Evolutionary conservation across 768 basidiomycete species (phyloP).

Genomic region (Suillus decipiens): DNA sequence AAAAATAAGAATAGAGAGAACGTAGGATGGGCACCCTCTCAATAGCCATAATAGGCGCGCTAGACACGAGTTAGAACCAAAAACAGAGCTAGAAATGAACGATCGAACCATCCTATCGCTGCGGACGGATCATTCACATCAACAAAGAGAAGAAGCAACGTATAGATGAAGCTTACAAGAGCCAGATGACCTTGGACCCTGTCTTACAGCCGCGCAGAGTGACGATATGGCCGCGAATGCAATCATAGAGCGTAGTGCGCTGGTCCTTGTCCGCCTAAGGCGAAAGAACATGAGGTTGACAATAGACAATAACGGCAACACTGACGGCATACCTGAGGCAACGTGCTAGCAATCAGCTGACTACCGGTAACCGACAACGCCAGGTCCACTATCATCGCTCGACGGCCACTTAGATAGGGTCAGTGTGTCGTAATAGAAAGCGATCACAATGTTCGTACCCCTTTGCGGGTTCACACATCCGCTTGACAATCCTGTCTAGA

Average conservation of each 20-base stretch:
- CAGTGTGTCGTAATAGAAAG: conserved; percentile 6
- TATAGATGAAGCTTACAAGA: conserved; percentile 52
- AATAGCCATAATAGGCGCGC: conserved; percentile 69
- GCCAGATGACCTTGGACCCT: conserved; percentile 90
- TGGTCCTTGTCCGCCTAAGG: conserved; percentile 83
- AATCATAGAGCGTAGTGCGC: conserved; percentile 78
- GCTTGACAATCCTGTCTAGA: conserved; percentile 68
- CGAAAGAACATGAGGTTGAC: conserved; percentile 14
- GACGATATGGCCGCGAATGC: conserved; percentile 85
- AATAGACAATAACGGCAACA: neutral
- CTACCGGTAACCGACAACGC: conserved; percentile 84
- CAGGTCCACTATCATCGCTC: conserved; percentile 85
- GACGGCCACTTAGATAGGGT: conserved; percentile 52
- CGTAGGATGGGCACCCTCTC: conserved; percentile 25
- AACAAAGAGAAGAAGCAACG: neutral
- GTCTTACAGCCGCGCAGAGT: conserved; percentile 91
- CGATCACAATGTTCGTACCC: conserved; percentile 44
- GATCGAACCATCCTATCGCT: conserved; percentile 59
- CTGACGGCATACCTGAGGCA: conserved; percentile 61
- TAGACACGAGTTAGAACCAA: conserved; percentile 29
- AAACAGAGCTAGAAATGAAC: conserved; percentile 1
- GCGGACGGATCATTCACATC: conserved; percentile 12
- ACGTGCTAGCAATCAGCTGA: conserved; percentile 79
- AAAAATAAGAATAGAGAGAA: conserved; percentile 30
- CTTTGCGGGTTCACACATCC: conserved; percentile 87